phyloP scores from a whole-genome alignment of 148 eudicot genomes.

The Vaccinium vitisidaea region DNA sequence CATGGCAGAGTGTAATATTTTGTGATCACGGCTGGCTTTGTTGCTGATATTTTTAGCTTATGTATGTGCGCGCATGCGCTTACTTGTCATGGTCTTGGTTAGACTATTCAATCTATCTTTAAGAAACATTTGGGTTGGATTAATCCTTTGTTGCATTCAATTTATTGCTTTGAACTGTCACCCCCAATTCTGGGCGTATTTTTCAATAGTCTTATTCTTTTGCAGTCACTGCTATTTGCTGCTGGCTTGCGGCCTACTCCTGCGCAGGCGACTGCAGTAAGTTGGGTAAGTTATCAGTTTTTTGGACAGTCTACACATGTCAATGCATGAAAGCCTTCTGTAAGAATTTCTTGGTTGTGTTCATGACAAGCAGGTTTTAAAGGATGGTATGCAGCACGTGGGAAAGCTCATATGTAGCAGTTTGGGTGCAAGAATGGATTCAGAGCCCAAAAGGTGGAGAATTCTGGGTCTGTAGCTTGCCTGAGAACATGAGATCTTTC shows the following conservation, averaged over 20 bases:
- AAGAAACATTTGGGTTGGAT: not conserved
- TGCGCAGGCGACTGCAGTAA: constrained; percentile 96
- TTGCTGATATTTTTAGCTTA: not conserved
- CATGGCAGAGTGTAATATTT: not conserved
- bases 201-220: constrained; percentile 46
- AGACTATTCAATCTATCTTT: not conserved
- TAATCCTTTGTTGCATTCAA: not conserved
- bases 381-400: constrained; percentile 97
- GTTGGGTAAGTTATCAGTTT: constrained; percentile 69
- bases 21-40: not conserved
- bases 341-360: constrained; percentile 7
- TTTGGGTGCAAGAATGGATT: constrained; percentile 97
- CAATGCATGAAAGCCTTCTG: constrained; percentile 11
- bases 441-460: constrained; percentile 98
- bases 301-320: not conserved
- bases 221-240: constrained; percentile 99
- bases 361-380: constrained; percentile 57
- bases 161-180: not conserved
- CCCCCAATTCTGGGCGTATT: constrained; percentile 20
- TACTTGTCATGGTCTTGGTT: not conserved
- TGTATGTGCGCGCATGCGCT: not conserved
- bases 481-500: not conserved
- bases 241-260: constrained; percentile 99
- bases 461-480: constrained; percentile 57
- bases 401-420: constrained; percentile 97